Percentiles rank a stretch among this genome's conserved stretches.
These are phyloP conservation scores for Phyllosticta capitalensis DNA, from an alignment of 2,329 filamentous ascomycete species.

Conservation along the genomic window DNA sequence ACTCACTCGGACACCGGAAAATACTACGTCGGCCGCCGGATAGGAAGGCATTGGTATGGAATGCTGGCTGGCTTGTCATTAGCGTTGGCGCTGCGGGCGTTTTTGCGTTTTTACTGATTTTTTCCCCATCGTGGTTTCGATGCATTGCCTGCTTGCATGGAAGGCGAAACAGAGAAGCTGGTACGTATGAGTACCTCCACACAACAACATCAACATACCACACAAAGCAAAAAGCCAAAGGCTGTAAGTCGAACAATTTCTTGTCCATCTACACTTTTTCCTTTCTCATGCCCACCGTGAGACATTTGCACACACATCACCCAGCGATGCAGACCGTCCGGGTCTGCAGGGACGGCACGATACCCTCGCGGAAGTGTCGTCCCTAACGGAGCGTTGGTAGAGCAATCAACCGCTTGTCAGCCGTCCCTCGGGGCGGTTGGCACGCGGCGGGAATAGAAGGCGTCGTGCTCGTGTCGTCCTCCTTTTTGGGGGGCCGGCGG, in stretches of 20 bases:
- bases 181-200: no score
- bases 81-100: constrained; percentile 8
- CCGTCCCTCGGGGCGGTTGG: constrained; percentile 7
- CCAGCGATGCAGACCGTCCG: constrained; percentile 36
- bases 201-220: not conserved
- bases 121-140: no score
- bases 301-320: constrained; percentile 11
- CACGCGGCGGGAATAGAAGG: constrained; percentile 25
- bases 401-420: constrained; percentile 17
- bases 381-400: constrained; percentile 41
- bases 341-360: constrained; percentile 32
- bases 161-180: not conserved
- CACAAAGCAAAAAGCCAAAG: not conserved
- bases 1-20: not conserved
- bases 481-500: constrained; percentile 17
- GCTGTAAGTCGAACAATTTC: not conserved
- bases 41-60: not conserved
- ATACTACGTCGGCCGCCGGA: not conserved
- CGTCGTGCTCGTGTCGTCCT: constrained; percentile 14
- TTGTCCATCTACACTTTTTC: constrained; percentile 1
- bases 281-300: not conserved
- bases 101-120: not conserved
- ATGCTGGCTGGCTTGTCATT: not conserved
- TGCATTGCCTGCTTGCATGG: constrained; percentile 4
- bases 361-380: constrained; percentile 23